Percentiles rank a stretch among this genome's conserved stretches.
phyloP scores from a whole-genome alignment of 495 filamentous ascomycete genomes.

The Zalerion maritima region DNA sequence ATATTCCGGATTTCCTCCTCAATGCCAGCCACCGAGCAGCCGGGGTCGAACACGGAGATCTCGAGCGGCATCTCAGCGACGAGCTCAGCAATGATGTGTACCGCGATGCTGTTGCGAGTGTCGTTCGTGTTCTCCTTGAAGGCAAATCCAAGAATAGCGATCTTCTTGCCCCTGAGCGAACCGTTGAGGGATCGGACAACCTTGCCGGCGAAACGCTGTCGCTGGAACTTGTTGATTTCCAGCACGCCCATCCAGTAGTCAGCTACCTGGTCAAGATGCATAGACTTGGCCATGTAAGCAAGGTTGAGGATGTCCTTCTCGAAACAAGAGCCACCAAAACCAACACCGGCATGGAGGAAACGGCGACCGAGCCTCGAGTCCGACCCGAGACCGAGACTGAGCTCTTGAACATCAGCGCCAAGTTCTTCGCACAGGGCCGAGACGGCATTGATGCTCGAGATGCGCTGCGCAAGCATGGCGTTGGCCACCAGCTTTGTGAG shows the following conservation, averaged over 20 bases:
- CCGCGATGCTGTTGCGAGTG: conserved; percentile 56
- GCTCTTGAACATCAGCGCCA: conserved; percentile 62
- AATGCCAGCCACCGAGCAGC: conserved; percentile 31
- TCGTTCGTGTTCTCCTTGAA: conserved; percentile 78
- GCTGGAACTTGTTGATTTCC: conserved; percentile 65
- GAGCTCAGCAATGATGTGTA: conserved; percentile 50
- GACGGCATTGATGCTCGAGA: conserved; percentile 72
- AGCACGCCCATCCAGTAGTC: conserved; percentile 64
- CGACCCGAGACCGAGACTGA: conserved; percentile 52
- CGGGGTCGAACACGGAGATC: conserved; percentile 65
- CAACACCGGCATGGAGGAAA: conserved; percentile 64
- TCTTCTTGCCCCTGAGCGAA: conserved; percentile 54
- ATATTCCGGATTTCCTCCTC: conserved; percentile 23
- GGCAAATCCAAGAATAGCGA: conserved; percentile 61
- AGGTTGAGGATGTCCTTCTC: conserved; percentile 70
- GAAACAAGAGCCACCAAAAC: conserved; percentile 75
- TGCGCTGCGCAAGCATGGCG: conserved; percentile 67
- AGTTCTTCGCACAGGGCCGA: conserved; percentile 67
- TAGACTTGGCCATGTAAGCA: conserved; percentile 55
- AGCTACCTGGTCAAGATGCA: conserved; percentile 57
- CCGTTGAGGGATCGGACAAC: conserved; percentile 54
- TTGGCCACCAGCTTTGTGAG: conserved; percentile 70
- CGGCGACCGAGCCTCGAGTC: conserved; percentile 57
- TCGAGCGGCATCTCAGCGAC: conserved; percentile 46
- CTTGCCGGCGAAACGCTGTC: conserved; percentile 47